Conservation (phyloP, 495 filamentous ascomycete genomes). For the Aspergillus avenaceus region DNA sequence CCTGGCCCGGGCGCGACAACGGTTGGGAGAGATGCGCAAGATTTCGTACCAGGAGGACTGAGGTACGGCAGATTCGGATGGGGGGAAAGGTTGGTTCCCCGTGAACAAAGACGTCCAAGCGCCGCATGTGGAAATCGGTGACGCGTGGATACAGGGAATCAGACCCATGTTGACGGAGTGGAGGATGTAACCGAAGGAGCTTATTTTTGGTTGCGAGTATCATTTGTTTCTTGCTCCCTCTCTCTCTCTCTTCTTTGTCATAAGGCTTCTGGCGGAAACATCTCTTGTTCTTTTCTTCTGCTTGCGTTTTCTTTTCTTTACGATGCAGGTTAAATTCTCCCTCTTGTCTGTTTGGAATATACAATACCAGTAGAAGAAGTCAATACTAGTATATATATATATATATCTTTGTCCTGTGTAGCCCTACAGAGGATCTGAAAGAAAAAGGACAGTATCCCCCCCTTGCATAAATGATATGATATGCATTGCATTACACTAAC, state of each 20-base stretch:
- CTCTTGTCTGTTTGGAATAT: slow-evolving; percentile 9
- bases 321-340: not conserved
- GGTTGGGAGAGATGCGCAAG: slow-evolving; percentile 97
- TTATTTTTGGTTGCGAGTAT: not conserved
- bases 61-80: not conserved
- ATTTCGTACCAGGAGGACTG: slow-evolving; percentile 89
- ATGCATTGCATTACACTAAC: no score
- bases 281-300: not conserved
- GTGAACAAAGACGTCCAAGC: not conserved
- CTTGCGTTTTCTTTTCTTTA: not conserved
- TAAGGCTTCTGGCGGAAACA: no score
- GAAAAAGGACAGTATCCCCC: no score
- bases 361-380: slow-evolving; percentile 1
- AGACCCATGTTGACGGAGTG: not conserved
- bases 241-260: not conserved
- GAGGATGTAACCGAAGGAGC: not conserved
- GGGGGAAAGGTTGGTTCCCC: not conserved
- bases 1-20: slow-evolving; percentile 71
- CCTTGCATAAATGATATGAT: no score
- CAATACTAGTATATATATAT: not conserved
- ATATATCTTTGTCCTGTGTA: no score
- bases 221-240: not conserved
- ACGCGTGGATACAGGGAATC: not conserved
- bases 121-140: no score
- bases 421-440: no score